Evolutionary conservation across 768 basidiomycete genomes (phyloP), one percentile per base, ranked within the genome.

Genomic region (Dendrothele bispora): DNA sequence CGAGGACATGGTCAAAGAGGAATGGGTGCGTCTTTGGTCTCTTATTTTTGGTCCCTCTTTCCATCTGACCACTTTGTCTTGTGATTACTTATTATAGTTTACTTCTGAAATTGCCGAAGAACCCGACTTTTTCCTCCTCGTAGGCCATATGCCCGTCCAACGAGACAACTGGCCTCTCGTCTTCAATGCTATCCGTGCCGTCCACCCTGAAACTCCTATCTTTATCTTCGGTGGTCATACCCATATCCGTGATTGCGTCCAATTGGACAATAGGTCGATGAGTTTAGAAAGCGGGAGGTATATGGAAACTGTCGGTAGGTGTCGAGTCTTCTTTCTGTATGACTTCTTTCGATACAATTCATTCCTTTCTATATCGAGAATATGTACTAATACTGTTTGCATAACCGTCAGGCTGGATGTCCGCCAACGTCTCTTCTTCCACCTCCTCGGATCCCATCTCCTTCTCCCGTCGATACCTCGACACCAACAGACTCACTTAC

Each of bases 281-380:
- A 73, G 85, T 2, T 61, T 94, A 51, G 88, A 91, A 58, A 86
- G 89, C 53, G 88, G 94, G 15, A 73, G 91, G 20, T 95, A 95
- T 61, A 88, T 95, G 86, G 94, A 97, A 68, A 97, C 93, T 8
- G 71, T 95, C 45, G 30, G 30, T 10, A 32, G 30, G 30, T 32
- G 30, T n/a, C n/a, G 10, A n/a, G n/a, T 63, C 39, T 34, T 7
- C 7, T 21, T 37, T 35, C 39, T 43, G 30, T 14, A 4, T 10
- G 5, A 15, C 22, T 44, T 50, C 46, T 10, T 42, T 43, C 27
- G 20, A 28, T 29, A 15, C 10, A n/a, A 10, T 80, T 86, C 56
- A n/a, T 60, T 59, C 20, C 6, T 10, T 39, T 26, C 7, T 11
- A 22, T 38, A 7, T 32, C 37, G 2, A 8, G 20, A 10, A 32